Evolutionary conservation across 768 basidiomycete genomes (phyloP), one percentile per base, ranked within the genome.

Genomic region (Mycena albidolilacea): DNA sequence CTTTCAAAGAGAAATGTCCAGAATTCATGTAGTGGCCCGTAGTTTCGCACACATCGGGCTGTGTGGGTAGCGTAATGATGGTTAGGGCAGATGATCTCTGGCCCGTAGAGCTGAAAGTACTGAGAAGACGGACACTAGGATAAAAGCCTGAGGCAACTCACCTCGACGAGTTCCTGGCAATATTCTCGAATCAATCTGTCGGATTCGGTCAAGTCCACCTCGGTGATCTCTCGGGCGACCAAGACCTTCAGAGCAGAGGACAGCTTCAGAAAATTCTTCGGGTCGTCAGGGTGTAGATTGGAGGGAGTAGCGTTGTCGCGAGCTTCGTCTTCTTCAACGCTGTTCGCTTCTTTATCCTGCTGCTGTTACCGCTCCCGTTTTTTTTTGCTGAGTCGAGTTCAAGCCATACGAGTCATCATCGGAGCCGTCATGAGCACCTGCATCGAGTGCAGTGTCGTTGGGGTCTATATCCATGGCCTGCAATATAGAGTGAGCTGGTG

Each of bases 1-100:
- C 79, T 70, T 54, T 85, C 84, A 23, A 80, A 82, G 0, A 84
- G 75, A 62, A 84, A 85, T 0, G 77, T 81, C 84, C 84, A 85
- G 64, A 84, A 85, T 9, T 78, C 78, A 38, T 82, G 80, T 0
- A 85, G 69, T 4, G 85, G 84, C 0, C 85, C 82, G 64, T 78
- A 85, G 52, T 82, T 79, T 0, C 71, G 74, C 0, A 82, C 71
- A 55, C 71, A 78, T 0, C 71, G 76, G 0, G 76, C 46, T 0
- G 81, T 77, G 52, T 86, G 85, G 0, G 78, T 82, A 0, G 78
- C 75, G 39, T 81, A 85, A 64, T 86, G 85, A 55, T 83, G 81
- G 69, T 85, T 86, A 5, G 82, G 85, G 23, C 76, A 75, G 8
- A 86, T 79, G 3, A 78, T 74, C 0, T 66, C 72, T 0, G 74